Conservation (phyloP, 768 basidiomycete species). For the Tylopilus sp. region DNA sequence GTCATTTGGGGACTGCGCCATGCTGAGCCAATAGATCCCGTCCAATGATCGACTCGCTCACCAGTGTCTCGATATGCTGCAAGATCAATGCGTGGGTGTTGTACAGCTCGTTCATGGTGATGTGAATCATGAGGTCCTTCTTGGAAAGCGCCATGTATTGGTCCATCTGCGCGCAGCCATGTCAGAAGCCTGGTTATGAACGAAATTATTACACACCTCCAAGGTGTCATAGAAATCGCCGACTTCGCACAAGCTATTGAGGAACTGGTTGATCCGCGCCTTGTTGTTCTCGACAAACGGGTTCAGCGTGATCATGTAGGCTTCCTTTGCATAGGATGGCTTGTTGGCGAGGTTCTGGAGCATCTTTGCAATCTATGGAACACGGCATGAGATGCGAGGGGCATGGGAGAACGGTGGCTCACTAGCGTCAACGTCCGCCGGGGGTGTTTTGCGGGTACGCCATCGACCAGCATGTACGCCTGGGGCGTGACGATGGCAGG, state of each 20-base stretch:
- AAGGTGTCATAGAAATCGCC: slow-evolving; percentile 99
- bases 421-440: slow-evolving; percentile 91
- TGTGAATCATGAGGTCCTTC: slow-evolving; percentile 97
- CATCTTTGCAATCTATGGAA: slow-evolving; percentile 93
- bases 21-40: neutral
- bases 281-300: slow-evolving; percentile 99
- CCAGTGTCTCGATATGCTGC: slow-evolving; percentile 93
- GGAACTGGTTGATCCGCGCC: slow-evolving; percentile 93
- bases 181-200: neutral
- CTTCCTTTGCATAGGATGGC: slow-evolving; percentile 95
- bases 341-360: slow-evolving; percentile 99
- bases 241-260: slow-evolving; percentile 96
- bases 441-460: slow-evolving; percentile 96
- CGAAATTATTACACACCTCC: slow-evolving; percentile 56
- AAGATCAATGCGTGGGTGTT: slow-evolving; percentile 95
- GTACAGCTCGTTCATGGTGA: slow-evolving; percentile 97
- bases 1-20: slow-evolving; percentile 84
- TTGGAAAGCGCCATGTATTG: slow-evolving; percentile 99
- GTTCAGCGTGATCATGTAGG: slow-evolving; percentile 97
- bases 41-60: slow-evolving; percentile 38
- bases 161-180: slow-evolving; percentile 71
- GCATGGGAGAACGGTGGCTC: slow-evolving; percentile 13
- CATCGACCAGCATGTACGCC: slow-evolving; percentile 99
- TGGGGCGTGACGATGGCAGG: slow-evolving; percentile 99
- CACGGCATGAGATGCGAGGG: slow-evolving; percentile 1